These are phyloP conservation scores for Austroboletus festivus DNA, from an alignment of 768 basidiomycete genomes.

Conservation along the genomic window DNA sequence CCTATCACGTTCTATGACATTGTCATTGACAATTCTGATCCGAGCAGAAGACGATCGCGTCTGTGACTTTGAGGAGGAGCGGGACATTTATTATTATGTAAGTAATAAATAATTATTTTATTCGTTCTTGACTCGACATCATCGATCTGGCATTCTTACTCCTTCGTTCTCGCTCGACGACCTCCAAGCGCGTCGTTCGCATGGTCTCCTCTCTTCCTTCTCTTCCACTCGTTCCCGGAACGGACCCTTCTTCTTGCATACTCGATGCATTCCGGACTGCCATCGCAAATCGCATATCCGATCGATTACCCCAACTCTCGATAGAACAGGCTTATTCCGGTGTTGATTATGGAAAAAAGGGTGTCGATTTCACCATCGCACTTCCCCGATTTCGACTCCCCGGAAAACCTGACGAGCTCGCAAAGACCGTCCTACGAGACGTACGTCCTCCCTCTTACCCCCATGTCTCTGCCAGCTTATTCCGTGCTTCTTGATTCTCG, in stretches of 20 bases:
- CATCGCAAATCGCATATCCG: slow-evolving; percentile 69
- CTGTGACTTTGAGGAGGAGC: slow-evolving; percentile 25
- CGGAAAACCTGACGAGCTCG: slow-evolving; percentile 78
- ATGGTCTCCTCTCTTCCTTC: slow-evolving; percentile 36
- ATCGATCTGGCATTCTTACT: too few species aligned
- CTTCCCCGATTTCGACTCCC: slow-evolving; percentile 87
- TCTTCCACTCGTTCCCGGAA: slow-evolving; percentile 41
- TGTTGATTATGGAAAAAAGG: slow-evolving; percentile 89
- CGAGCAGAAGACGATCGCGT: slow-evolving; percentile 17
- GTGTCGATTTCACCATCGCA: slow-evolving; percentile 89
- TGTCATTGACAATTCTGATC: slow-evolving; percentile 20
- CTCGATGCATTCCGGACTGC: slow-evolving; percentile 80
- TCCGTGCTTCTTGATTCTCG: slow-evolving; percentile 3
- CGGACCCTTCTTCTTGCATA: slow-evolving; percentile 63
- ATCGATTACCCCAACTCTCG: slow-evolving; percentile 60
- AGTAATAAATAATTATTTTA: too few species aligned
- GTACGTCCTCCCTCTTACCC: slow-evolving; percentile 41
- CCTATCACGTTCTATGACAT: slow-evolving; percentile 16
- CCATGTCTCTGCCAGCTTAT: too few species aligned
- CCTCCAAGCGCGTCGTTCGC: too few species aligned
- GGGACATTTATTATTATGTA: too few species aligned
- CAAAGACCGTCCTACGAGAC: slow-evolving; percentile 65
- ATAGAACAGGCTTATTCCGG: slow-evolving; percentile 79
- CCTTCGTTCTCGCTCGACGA: background rate
- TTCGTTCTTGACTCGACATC: too few species aligned